phyloP scores from a whole-genome alignment of 805 yeast species.

The Komagataella mondaviorum region DNA sequence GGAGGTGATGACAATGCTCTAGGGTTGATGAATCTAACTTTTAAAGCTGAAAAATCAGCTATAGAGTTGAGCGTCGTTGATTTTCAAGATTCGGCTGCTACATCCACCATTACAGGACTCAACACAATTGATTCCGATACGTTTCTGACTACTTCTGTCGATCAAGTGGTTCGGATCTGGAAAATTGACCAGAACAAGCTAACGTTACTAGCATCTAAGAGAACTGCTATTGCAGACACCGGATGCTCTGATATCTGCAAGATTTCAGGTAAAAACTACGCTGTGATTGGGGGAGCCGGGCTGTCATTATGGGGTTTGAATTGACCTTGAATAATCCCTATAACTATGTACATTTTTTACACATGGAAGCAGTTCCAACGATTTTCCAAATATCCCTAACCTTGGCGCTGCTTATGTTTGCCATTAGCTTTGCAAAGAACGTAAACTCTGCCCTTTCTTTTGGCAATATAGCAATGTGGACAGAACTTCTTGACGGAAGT shows the following conservation, averaged over 20 bases:
- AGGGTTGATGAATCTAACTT: constrained; percentile 23
- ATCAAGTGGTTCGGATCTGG: constrained; percentile 71
- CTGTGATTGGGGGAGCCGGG: constrained; percentile 74
- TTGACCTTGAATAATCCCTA: not conserved
- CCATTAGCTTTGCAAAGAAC: constrained; percentile 89
- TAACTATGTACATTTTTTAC: not conserved
- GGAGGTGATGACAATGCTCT: constrained; percentile 94
- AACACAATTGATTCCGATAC: constrained; percentile 15
- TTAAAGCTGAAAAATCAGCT: constrained; percentile 11
- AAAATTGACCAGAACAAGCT: constrained; percentile 15
- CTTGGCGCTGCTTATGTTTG: constrained; percentile 91
- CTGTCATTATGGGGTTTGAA: constrained; percentile 34
- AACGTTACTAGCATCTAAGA: constrained; percentile 23
- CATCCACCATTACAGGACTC: constrained; percentile 75
- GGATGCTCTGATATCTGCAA: constrained; percentile 45
- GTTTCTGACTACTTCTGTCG: constrained; percentile 63
- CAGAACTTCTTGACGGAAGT: constrained; percentile 92
- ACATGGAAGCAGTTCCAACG: not conserved
- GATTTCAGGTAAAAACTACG: constrained; percentile 15
- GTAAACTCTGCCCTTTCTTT: constrained; percentile 89
- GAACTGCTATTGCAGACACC: constrained; percentile 85
- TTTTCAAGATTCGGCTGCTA: constrained; percentile 49
- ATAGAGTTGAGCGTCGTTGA: constrained; percentile 15
- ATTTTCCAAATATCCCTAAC: constrained; percentile 19
- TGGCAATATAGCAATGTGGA: constrained; percentile 79